A percentile compares a stretch with the other conserved stretches of the same genome.
Conservation (phyloP, 805 yeast genomes). For the Candida hungchunana region DNA sequence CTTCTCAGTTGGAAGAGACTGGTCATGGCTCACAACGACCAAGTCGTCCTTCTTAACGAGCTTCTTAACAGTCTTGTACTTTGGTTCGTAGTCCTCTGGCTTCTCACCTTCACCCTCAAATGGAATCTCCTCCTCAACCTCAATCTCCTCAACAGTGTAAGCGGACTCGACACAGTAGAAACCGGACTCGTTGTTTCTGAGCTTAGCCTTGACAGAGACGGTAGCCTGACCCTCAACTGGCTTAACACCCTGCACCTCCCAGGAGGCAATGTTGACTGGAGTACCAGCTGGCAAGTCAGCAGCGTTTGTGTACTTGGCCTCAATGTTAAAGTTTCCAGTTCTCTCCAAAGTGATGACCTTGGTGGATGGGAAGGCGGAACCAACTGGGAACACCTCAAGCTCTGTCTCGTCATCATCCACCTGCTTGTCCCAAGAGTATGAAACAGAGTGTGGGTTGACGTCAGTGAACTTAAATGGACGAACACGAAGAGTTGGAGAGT, state of each 20-base stretch:
- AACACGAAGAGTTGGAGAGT: constrained; percentile 97
- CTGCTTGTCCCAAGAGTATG: constrained; percentile 92
- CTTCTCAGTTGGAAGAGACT: constrained; percentile 51
- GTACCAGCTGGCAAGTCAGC: constrained; percentile 69
- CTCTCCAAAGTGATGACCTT: constrained; percentile 93
- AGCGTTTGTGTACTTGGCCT: constrained; percentile 80
- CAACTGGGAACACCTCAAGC: constrained; percentile 95
- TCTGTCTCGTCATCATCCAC: constrained; percentile 85
- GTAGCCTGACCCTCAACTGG: constrained; percentile 71
- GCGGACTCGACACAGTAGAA: constrained; percentile 92
- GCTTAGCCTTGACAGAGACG: constrained; percentile 85
- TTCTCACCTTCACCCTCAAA: constrained; percentile 57
- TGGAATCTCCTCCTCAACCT: constrained; percentile 85
- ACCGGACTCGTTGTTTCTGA: constrained; percentile 97
- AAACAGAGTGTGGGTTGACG: constrained; percentile 83
- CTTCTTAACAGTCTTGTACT: constrained; percentile 87
- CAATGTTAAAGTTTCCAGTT: constrained; percentile 79
- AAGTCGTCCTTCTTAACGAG: constrained; percentile 87
- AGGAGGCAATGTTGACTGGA: constrained; percentile 63
- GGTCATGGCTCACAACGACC: constrained; percentile 53
- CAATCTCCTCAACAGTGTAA: constrained; percentile 87
- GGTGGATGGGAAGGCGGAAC: constrained; percentile 90
- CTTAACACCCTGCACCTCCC: constrained; percentile 83
- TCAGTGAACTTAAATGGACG: constrained; percentile 99
- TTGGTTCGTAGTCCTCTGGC: constrained; percentile 83